Base-by-base conservation (phyloP, 257 asterid genomes). In the Fraxinus pennsylvanica region DNA sequence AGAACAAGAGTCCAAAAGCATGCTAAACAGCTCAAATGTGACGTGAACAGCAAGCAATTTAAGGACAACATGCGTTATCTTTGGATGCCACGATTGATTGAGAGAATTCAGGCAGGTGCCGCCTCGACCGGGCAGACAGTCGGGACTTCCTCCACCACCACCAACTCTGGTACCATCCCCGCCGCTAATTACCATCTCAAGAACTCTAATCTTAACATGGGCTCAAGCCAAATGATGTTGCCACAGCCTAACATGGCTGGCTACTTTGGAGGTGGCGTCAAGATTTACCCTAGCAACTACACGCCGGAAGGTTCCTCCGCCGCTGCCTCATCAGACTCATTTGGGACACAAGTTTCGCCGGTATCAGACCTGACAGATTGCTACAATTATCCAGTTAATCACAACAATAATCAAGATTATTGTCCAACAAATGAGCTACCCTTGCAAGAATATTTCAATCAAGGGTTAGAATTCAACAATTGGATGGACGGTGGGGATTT, bases 11-110 rank as follows among this genome's bases (percentile, higher is more conserved):
- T 91, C 5, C 97, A 92, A 65, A 92, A 92, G 79, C 97, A 92
- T 85, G 97, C 97, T 0, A 92, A 92, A 83, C 97, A 92, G 85
- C 94, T 92, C 77, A 87, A 89, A 76, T 89, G 93, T 82, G 93
- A 89, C 85, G 90, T 89, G 76, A 87, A 89, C 84, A 89, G 93
- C 90, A 89, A 89, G 86, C 91, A 89, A 89, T 89, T 89, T 73
- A 87, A 87, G 72, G 93, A 89, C 79, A 79, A 90, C 79, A 87
- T 92, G 96, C 91, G 97, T n/a, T 87, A 92, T 67, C 85, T 91
- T 7, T 92, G 97, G 96, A 92, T 92, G 92, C 97, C 97, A 0
- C 81, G 96, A 54, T 63, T 92, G 19, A 90, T 88, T 2, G 97
- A 92, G 80, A 85, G 92, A 45, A 92, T 92, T 79, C 92, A 85